A percentile compares a stretch with the other conserved stretches of the same genome.
Evolutionary conservation across 2,329 filamentous ascomycete species (phyloP).

Genomic region (Talaromyces sp.): DNA sequence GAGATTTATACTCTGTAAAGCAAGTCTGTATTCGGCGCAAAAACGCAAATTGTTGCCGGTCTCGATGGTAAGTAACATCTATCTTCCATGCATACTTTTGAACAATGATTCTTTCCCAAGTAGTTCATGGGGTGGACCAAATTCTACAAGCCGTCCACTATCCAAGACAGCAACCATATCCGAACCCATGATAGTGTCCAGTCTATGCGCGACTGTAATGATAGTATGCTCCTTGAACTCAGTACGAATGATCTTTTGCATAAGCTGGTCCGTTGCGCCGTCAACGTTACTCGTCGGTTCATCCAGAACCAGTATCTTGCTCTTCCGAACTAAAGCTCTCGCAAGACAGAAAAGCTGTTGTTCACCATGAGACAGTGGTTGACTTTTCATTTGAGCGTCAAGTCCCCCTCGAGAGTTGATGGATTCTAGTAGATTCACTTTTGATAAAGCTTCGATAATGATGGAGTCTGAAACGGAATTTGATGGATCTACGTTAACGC

Average conservation of each 20-base stretch:
- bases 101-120: constrained; percentile 11
- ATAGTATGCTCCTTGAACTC: constrained; percentile 63
- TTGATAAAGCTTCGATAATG: constrained; percentile 38
- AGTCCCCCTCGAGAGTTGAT: constrained; percentile 41
- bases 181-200: constrained; percentile 72
- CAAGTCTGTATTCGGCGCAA: background rate
- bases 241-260: constrained; percentile 68
- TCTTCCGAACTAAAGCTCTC: constrained; percentile 66
- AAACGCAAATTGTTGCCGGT: background rate
- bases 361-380: constrained; percentile 63
- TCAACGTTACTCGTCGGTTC: constrained; percentile 74
- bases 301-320: constrained; percentile 72
- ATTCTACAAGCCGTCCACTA: constrained; percentile 15
- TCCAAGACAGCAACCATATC: constrained; percentile 66
- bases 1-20: background rate
- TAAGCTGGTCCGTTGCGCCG: constrained; percentile 68
- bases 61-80: background rate
- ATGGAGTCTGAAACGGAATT: constrained; percentile 31
- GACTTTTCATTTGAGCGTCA: constrained; percentile 45
- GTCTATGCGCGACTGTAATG: constrained; percentile 68
- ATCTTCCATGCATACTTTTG: background rate
- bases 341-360: constrained; percentile 73
- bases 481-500: constrained; percentile 58
- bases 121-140: constrained; percentile 16
- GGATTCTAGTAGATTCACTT: constrained; percentile 38